Base-by-base conservation (phyloP, 192 early-diverging fungal species). In the Rhizoclosmatium sp. region DNA sequence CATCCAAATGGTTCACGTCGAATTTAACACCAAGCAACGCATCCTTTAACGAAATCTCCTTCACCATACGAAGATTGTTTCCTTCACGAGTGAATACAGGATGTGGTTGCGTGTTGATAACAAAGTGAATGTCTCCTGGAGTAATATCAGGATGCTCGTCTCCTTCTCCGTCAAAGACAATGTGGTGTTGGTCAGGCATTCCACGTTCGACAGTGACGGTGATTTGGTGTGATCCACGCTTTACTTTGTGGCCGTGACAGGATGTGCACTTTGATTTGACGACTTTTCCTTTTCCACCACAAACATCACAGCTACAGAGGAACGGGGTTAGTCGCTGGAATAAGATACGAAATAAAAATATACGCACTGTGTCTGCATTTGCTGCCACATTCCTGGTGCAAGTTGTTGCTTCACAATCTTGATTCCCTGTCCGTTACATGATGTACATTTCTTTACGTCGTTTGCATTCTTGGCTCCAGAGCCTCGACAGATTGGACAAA, bases 401-500 rank as follows among this genome's bases (percentile, higher is more conserved):
- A 99, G 79, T 82, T 93, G 89, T 74, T 97, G 95, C 78, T 93
- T 92, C 46, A 95, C 88, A 31, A 98, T 83, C 69, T 85, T 91
- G 51, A 94, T 84, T 65, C 97, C 97, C 42, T 86, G 86, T 47
- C 98, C 98, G 31, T 87, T 76, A 79, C 98, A 99, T 3, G 77
- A 79, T 42, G 76, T 64, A 85, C 98, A 99, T 9, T 89, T 95
- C 41, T 92, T 89, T 7, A 99, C 90, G 78, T 98, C 95, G 49
- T 96, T 90, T 2, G 91, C 87, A 2, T 85, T 87, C 64, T 94
- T 92, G 2, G 97, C 98, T 40, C 98, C 98, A 12, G 91, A 91
- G 49, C 98, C 98, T 74, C 93, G 87, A 86, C 98, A 99, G 60
- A 94, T 92, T 40, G 93, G 89, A 83, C 98, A 99, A 40, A 98